Evolutionary conservation across 2,329 filamentous ascomycete genomes (phyloP).

Genomic region (Cercospora sp.): DNA sequence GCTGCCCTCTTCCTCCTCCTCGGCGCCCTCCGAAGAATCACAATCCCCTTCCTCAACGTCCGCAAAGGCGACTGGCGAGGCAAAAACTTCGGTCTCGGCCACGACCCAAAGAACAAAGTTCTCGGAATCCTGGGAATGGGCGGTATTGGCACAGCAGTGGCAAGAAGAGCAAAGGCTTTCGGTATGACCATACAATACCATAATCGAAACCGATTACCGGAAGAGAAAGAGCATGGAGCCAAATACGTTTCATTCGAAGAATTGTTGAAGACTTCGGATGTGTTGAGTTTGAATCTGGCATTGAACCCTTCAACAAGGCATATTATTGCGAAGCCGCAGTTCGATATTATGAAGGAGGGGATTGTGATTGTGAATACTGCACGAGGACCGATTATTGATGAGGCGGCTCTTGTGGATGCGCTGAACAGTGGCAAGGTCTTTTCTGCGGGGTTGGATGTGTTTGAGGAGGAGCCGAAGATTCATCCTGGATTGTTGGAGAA

Average conservation of each 20-base stretch:
- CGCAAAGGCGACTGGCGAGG: conserved; percentile 51
- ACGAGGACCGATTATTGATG: conserved; percentile 58
- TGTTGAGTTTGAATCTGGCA: conserved; percentile 57
- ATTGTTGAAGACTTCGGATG: conserved; percentile 55
- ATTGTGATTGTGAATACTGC: conserved; percentile 61
- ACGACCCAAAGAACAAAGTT: conserved; percentile 55
- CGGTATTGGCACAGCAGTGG: conserved; percentile 57
- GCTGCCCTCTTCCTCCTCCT: conserved; percentile 55
- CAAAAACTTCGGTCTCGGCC: conserved; percentile 49
- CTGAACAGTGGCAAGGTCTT: conserved; percentile 57
- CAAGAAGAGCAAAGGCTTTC: conserved; percentile 53
- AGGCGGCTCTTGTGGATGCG: conserved; percentile 56
- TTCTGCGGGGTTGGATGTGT: conserved; percentile 59
- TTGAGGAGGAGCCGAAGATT: conserved; percentile 58
- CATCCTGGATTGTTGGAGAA: conserved; percentile 54
- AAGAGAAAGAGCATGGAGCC: conserved; percentile 47
- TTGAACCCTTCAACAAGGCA: conserved; percentile 54
- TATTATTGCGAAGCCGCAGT: conserved; percentile 54
- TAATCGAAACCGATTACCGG: conserved; percentile 50
- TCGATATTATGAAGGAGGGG: conserved; percentile 58
- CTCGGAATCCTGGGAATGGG: conserved; percentile 63
- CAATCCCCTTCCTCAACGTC: conserved; percentile 50
- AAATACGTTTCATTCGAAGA: conserved; percentile 59
- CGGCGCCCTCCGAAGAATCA: conserved; percentile 54
- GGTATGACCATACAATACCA: conserved; percentile 62